Percentiles rank a stretch among this genome's conserved stretches.
These are phyloP conservation scores for Venturia oleaginea DNA, from an alignment of 2,329 filamentous ascomycete species.

Conservation along the genomic window DNA sequence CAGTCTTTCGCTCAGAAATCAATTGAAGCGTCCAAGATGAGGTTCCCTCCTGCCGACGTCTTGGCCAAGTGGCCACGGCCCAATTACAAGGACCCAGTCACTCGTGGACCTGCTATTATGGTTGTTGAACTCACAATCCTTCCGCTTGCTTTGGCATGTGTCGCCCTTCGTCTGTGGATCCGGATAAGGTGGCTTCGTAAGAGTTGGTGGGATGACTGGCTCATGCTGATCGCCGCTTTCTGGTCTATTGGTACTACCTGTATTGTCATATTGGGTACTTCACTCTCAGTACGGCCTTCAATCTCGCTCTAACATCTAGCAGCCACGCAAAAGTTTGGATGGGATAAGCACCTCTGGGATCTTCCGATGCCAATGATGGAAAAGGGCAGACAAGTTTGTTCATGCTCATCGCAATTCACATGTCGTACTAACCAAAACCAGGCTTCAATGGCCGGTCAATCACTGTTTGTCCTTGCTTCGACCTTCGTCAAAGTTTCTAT, in stretches of 20 bases:
- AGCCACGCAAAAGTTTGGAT: constrained; percentile 29
- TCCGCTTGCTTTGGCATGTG: constrained; percentile 28
- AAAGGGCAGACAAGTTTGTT: constrained; percentile 12
- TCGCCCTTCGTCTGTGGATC: constrained; percentile 27
- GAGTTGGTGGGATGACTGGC: constrained; percentile 31
- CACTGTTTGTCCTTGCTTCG: constrained; percentile 30
- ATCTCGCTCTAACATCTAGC: not conserved
- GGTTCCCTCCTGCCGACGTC: constrained; percentile 9
- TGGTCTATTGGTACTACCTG: constrained; percentile 16
- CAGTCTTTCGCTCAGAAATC: constrained; percentile 2
- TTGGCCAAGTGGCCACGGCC: constrained; percentile 11
- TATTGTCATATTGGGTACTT: constrained; percentile 5
- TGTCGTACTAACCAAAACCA: constrained; percentile 18
- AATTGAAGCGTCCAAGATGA: constrained; percentile 5
- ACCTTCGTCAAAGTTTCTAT: constrained; percentile 31
- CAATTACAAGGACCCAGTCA: constrained; percentile 14
- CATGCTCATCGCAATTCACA: not conserved
- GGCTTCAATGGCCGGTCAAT: constrained; percentile 31
- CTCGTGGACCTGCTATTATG: constrained; percentile 13
- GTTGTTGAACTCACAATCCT: constrained; percentile 25
- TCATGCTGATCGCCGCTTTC: constrained; percentile 30
- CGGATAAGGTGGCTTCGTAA: constrained; percentile 29
- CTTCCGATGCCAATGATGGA: constrained; percentile 16
- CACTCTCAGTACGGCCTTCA: not conserved
- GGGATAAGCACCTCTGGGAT: constrained; percentile 32